Base-by-base conservation (phyloP, 1,284 basidiomycete genomes). In the Neonothopanus nambi region DNA sequence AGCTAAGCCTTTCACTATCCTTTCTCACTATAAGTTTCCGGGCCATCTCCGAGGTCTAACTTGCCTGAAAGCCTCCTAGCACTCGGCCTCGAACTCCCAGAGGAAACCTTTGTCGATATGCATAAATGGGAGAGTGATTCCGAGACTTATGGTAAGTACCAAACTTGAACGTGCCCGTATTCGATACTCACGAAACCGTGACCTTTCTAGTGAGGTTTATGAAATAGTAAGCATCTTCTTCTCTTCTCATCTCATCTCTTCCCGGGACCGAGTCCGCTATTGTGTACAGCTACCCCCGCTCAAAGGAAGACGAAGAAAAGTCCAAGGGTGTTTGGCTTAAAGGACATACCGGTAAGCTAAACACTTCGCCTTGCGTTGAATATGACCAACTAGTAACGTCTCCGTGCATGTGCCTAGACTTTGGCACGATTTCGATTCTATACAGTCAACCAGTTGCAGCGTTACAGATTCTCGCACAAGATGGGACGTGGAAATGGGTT, bases 21-120 rank as follows among this genome's bases (percentile, higher is more conserved):
- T 30, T 37, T 24, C 17, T 39, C 39, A 21, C 7, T 17, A 39
- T 5, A 15, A 28, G 6, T 49, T 30, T 55, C 47, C 15, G 18
- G 26, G 50, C 5, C 44, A 35, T 12, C n/a, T 5, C 46, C 13
- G 28, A 24, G n/a, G 51, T 35, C 37, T 21, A 82, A 78, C 67
- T 85, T 21, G 76, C 0, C 57, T 80, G 6, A 24, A 5, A 83
- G 79, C 57, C 67, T 85, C 1, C 66, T 85, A 24, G 77, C 84
- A 0, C 58, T 81, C 3, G 80, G 83, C 4, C 70, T 87, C 35
- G 84, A 85, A 60, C 72, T 86, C 15, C 80, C 80, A 0, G 80
- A 83, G 60, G 77, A 84, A 12, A 74, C 76, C 7, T 69, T 86
- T 18, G 74, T 77, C 7, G 67, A 81, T 12, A 67, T 75, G 37